Evolutionary conservation across 2,329 filamentous ascomycete genomes (phyloP).

Genomic region (Trichoderma oligosporum): DNA sequence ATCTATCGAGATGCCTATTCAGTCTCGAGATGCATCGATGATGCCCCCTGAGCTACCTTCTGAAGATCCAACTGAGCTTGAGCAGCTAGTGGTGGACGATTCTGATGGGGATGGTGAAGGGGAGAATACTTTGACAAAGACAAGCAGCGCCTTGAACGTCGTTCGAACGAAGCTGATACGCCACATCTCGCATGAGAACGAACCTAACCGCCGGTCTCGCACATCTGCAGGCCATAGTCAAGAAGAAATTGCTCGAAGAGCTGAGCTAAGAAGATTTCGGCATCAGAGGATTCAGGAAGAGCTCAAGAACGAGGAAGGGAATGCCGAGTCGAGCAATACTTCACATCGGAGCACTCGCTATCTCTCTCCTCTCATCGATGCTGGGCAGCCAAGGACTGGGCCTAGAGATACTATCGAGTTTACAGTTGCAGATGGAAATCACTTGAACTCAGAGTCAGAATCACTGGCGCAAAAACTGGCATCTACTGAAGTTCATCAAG

Average conservation of each 20-base stretch:
- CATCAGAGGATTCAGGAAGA: slow-evolving; percentile 57
- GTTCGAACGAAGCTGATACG: slow-evolving; percentile 45
- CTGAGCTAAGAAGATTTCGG: slow-evolving; percentile 53
- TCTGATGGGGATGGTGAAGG: slow-evolving; percentile 40
- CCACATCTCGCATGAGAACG: slow-evolving; percentile 45
- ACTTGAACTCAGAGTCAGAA: not conserved
- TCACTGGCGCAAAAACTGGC: not conserved
- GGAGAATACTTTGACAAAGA: slow-evolving; percentile 27
- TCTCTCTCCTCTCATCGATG: slow-evolving; percentile 29
- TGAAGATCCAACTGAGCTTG: slow-evolving; percentile 28
- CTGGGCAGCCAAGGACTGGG: slow-evolving; percentile 35
- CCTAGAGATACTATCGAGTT: slow-evolving; percentile 51
- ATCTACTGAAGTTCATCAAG: not conserved
- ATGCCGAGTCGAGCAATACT: slow-evolving; percentile 32
- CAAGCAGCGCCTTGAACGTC: slow-evolving; percentile 41
- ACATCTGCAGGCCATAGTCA: slow-evolving; percentile 45
- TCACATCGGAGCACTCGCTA: slow-evolving; percentile 28
- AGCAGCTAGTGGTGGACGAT: slow-evolving; percentile 36
- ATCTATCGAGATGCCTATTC: slow-evolving; percentile 4
- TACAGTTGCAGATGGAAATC: slow-evolving; percentile 22
- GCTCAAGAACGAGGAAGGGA: slow-evolving; percentile 45
- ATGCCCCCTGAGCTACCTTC: not conserved
- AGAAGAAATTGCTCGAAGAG: slow-evolving; percentile 52
- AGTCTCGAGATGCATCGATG: not conserved
- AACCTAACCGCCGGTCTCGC: slow-evolving; percentile 39